Evolutionary conservation across 1,284 basidiomycete genomes (phyloP).

Genomic region (Sporisorium scitamineum): DNA sequence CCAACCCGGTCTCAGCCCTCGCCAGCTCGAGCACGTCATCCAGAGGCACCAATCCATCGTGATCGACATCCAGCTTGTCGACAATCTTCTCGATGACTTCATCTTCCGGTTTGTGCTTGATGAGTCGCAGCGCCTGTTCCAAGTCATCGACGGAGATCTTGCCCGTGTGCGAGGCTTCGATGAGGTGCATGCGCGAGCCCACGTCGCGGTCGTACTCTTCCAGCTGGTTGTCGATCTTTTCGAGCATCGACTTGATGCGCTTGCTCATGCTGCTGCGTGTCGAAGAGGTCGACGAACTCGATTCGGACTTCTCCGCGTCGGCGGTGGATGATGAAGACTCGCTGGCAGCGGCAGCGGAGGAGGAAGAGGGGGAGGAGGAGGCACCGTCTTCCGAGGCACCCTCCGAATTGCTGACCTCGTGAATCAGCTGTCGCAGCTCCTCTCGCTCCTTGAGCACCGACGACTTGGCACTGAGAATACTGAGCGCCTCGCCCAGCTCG

Average conservation of each 20-base stretch:
- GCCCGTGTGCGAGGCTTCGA: conserved; percentile 90
- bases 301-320: conserved; percentile 16
- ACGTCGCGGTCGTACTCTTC: conserved; percentile 85
- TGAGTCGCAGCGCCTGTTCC: conserved; percentile 88
- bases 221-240: conserved; percentile 92
- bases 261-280: conserved; percentile 85
- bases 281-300: conserved; percentile 25
- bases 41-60: conserved; percentile 85
- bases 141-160: conserved; percentile 91
- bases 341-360: not conserved
- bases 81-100: conserved; percentile 89
- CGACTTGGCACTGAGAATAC: conserved; percentile 92
- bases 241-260: conserved; percentile 93
- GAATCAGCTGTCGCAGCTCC: conserved; percentile 88
- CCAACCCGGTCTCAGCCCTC: conserved; percentile 68
- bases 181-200: conserved; percentile 91
- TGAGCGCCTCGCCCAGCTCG: conserved; percentile 91
- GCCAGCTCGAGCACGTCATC: conserved; percentile 70
- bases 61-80: conserved; percentile 93
- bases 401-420: conserved; percentile 73
- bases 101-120: conserved; percentile 90
- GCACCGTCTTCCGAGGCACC: conserved; percentile 5
- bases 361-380: conserved; percentile 7
- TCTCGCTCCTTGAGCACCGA: conserved; percentile 95
- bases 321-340: conserved; percentile 8